A percentile compares a stretch with the other conserved stretches of the same genome.
phyloP scores from a whole-genome alignment of 2,329 filamentous ascomycete species.

The Diaporthe sp. region DNA sequence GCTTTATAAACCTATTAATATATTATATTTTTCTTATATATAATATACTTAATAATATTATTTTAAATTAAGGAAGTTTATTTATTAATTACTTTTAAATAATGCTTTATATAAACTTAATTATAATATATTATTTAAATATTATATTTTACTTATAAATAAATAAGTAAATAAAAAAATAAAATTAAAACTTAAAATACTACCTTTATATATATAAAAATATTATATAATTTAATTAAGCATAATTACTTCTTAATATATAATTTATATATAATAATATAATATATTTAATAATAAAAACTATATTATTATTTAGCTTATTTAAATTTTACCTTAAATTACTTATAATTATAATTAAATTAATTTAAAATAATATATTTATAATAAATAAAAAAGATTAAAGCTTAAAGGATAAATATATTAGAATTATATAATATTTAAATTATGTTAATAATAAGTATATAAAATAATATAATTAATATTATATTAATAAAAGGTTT shows the following conservation, averaged over 20 bases:
- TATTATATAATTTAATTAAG: not conserved
- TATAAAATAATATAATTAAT: slow-evolving; percentile 5
- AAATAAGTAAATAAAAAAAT: not conserved
- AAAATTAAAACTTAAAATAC: not conserved
- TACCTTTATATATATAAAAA: not conserved
- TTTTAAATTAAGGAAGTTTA: too few relatives aligned
- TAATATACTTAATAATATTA: too few relatives aligned
- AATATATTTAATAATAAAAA: not conserved
- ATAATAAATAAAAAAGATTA: not conserved
- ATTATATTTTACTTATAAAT: slow-evolving; percentile 5
- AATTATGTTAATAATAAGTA: not conserved
- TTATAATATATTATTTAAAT: not conserved
- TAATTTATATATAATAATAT: not conserved
- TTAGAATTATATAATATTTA: not conserved
- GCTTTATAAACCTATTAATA: not conserved
- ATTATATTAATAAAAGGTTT: not conserved
- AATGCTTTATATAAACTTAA: too few relatives aligned
- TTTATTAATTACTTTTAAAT: too few relatives aligned
- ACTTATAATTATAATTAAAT: too few relatives aligned
- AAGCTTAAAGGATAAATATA: too few relatives aligned
- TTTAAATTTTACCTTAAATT: too few relatives aligned
- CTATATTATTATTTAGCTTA: too few relatives aligned
- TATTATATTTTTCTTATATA: not conserved
- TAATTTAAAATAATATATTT: not conserved
- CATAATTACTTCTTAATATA: not conserved